Evolutionary conservation across 2,329 filamentous ascomycete species (phyloP), one percentile per base, ranked within the genome.

Genomic region (Fusarium austroafricanum): DNA sequence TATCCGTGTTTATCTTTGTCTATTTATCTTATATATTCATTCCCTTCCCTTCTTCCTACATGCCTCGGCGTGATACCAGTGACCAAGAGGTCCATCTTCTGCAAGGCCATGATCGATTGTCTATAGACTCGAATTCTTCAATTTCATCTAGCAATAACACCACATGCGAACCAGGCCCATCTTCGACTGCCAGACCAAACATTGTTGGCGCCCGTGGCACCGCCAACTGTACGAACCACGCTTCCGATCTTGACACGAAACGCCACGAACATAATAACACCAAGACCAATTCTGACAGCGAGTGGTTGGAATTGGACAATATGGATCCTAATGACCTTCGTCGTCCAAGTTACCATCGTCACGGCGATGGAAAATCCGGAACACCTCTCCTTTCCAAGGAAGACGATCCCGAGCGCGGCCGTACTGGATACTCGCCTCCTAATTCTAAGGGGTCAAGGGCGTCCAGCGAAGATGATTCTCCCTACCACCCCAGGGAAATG

Each of bases 301-400:
- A 71, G 38, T 60, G 58, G 61, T 21, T 69, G 26, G 70, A 67
- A n/a, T 29, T 72, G 31, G 61, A 78, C 62, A 78, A 80, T 66
- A 81, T 81, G 75, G 80, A 82, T 33, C 80, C 84, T 73, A 75
- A 79, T 53, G 75, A 75, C 65, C 46, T 54, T 49, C 80, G 75
- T 65, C 80, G 83, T 65, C 81, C 86, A 18, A 76, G 81, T 46
- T 79, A 84, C 73, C 79, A 83, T 67, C 82, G 81, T 52, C 81
- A 82, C 17, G 76, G 77, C 4, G 82, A 85, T 58, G 82, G 81
- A 58, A 83, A 83, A 43, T 81, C 81, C 20, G 79, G 72, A 18
- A 76, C 76, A n/a, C 81, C 81, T 39, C 76, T 83, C 21, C 77
- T 84, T 6, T 75, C 77, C 60, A 79, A 79, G 55, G 68, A 74